Evolutionary conservation across 495 filamentous ascomycete genomes (phyloP), one percentile per base, ranked within the genome.

Genomic region (Podospora australis): DNA sequence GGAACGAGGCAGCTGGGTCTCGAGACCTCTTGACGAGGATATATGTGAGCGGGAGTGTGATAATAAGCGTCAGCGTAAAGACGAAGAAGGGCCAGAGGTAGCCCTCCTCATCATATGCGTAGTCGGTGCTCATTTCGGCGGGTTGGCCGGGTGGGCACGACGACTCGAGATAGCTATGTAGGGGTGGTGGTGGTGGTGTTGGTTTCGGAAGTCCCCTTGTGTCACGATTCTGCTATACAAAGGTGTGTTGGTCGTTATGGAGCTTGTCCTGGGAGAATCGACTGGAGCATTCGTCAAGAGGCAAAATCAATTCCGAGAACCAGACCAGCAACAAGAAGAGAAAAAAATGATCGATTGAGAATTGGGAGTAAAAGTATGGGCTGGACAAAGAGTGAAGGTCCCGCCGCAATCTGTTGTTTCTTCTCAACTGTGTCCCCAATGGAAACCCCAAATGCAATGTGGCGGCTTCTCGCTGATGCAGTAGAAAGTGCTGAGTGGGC

Each of bases 81-180:
- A 98, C 80, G 76, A 97, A 98, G 78, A 90, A 96, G 58, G 92
- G 92, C 78, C 96, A 98, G 75, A 96, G 96, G 82, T 96, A 85
- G 36, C 90, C 91, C 82, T 96, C 54, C 61, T 95, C 88, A 78
- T 98, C 92, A 70, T 98, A 98, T 57, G 84, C 91, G 75, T 98
- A 98, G 67, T 97, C 92, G 56, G 88, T 88, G 62, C 88, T 90
- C 88, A 94, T 95, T 59, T 63, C 80, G 80, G 66, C 59, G 46
- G 39, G 23, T 50, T 45, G 45, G 44, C 29, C 16, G 36, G 28
- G 44, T 17, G 24, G 28, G 44, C 44, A 46, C 44, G 40, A 43
- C 40, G 25, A 43, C n/a, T n/a, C n/a, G n/a, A n/a, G n/a, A n/a
- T n/a, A n/a, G n/a, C n/a, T n/a, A n/a, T n/a, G n/a, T n/a, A n/a